phyloP scores from a whole-genome alignment of 257 asterid species.

The Cinchona pubescens region DNA sequence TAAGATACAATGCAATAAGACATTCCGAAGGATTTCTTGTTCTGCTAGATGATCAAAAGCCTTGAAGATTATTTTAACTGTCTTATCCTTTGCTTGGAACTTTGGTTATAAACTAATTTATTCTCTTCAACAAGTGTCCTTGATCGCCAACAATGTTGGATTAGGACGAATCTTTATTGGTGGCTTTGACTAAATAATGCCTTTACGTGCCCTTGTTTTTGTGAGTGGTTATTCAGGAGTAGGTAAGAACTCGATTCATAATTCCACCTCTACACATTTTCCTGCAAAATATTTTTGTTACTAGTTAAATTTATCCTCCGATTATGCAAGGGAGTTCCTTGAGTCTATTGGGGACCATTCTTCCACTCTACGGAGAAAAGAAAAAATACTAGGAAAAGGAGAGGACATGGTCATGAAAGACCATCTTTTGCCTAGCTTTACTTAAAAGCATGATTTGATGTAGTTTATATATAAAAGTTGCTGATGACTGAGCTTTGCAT shows the following conservation, averaged over 20 bases:
- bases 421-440: conserved; percentile 5
- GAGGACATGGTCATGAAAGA: background rate
- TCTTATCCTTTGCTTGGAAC: conserved; percentile 8
- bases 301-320: background rate
- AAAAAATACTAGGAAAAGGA: background rate
- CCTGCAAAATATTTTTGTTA: background rate
- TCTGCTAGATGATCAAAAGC: conserved; percentile 9
- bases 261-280: background rate
- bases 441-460: conserved; percentile 11
- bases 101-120: conserved; percentile 7
- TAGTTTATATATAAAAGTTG: background rate
- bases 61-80: conserved; percentile 10
- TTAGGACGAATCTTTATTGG: conserved; percentile 11
- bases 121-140: background rate
- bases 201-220: background rate
- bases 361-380: background rate
- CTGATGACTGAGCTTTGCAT: background rate
- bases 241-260: conserved; percentile 10
- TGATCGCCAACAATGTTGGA: conserved; percentile 4
- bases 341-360: conserved; percentile 3
- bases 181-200: conserved; percentile 6
- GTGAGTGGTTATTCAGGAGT: conserved; percentile 5
- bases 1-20: conserved; percentile 12
- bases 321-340: background rate
- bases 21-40: background rate